Evolutionary conservation across 225 moss, liverwort and hornwort species (phyloP).

Genomic region (Takakia lepidozioides): DNA sequence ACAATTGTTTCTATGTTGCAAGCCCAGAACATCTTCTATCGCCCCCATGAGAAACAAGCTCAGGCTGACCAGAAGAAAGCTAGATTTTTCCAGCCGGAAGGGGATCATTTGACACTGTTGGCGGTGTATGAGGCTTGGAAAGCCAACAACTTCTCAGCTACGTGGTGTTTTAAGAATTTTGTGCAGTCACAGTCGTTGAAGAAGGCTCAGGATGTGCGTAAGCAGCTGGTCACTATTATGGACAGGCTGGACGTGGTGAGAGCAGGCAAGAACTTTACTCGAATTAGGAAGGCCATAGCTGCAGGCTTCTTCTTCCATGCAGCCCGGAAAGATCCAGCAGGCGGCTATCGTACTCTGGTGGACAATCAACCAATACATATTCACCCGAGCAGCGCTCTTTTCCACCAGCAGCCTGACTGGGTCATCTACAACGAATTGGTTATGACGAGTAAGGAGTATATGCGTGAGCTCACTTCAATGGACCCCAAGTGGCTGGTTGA

Average conservation of each 20-base stretch:
- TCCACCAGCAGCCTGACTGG: conserved; percentile 98
- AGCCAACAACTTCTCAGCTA: conserved; percentile 93
- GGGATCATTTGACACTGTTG: conserved; percentile 87
- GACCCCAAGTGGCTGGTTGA: conserved; percentile 99
- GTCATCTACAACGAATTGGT: conserved; percentile 97
- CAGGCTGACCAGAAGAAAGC: conserved; percentile 97
- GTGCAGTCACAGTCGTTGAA: conserved; percentile 91
- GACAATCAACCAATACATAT: conserved; percentile 98
- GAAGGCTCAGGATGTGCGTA: conserved; percentile 89
- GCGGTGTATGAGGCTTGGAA: conserved; percentile 99
- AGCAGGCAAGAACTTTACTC: conserved; percentile 91
- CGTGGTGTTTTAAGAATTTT: conserved; percentile 99
- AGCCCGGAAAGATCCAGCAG: conserved; percentile 95
- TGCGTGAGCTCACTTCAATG: conserved; percentile 94
- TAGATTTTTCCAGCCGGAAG: conserved; percentile 96
- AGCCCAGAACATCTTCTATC: conserved; percentile 90
- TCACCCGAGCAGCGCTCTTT: conserved; percentile 93
- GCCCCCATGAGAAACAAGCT: conserved; percentile 94
- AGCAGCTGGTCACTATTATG: conserved; percentile 95
- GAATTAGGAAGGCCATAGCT: conserved; percentile 93
- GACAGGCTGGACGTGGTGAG: conserved; percentile 98
- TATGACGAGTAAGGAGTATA: conserved; percentile 98
- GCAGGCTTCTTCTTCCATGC: conserved; percentile 99
- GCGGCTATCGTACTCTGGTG: conserved; percentile 87
- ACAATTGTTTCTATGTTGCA: conserved; percentile 96